A percentile compares a stretch with the other conserved stretches of the same genome.
Conservation (phyloP, 495 filamentous ascomycete genomes). For the Talaromyces borbonicus region DNA sequence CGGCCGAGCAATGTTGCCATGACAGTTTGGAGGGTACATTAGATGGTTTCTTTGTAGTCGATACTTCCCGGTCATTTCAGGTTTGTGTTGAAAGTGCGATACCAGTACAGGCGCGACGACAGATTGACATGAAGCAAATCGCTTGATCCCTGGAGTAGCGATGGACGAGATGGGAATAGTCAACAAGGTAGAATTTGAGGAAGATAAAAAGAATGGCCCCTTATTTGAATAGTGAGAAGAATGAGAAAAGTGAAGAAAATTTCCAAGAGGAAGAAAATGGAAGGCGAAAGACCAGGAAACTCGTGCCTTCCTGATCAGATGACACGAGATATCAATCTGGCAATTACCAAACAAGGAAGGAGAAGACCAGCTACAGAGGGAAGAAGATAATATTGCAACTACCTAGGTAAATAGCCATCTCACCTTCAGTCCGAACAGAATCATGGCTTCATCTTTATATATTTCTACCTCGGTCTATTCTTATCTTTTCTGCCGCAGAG, state of each 20-base stretch:
- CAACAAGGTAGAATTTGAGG: too few relatives aligned
- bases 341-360: not conserved
- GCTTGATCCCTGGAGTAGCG: too few relatives aligned
- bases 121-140: too few relatives aligned
- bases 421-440: too few relatives aligned
- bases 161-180: not conserved
- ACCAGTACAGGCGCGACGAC: too few relatives aligned
- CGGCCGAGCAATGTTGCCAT: not conserved
- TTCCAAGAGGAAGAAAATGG: not conserved
- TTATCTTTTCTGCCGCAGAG: not conserved
- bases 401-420: too few relatives aligned
- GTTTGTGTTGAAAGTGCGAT: too few relatives aligned
- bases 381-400: too few relatives aligned
- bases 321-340: not conserved
- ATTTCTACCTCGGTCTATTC: slow-evolving; percentile 1
- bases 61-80: too few relatives aligned
- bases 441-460: not conserved
- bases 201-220: too few relatives aligned
- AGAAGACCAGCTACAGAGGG: not conserved
- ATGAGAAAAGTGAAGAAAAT: not conserved
- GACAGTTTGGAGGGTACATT: too few relatives aligned
- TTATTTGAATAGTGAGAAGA: not conserved
- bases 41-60: too few relatives aligned
- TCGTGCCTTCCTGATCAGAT: not conserved
- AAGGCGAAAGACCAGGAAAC: not conserved